phyloP scores from a whole-genome alignment of 164 flowering plant species.

The Buxus sempervirens region DNA sequence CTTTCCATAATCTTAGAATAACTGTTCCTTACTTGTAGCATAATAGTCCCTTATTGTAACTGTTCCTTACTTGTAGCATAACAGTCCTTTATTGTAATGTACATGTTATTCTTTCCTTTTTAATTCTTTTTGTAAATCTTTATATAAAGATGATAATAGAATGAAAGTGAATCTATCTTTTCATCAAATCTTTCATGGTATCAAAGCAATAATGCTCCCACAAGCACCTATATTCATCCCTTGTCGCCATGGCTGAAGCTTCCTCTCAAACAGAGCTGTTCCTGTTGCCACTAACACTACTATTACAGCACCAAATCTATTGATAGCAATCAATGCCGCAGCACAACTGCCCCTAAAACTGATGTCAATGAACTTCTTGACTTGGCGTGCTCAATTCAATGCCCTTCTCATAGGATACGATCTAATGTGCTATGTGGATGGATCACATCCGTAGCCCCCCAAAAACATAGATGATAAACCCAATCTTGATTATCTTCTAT shows the following conservation, averaged over 20 bases:
- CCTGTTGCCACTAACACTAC: neutral
- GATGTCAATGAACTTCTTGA: neutral
- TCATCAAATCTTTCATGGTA: conserved; percentile 1
- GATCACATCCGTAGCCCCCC: neutral
- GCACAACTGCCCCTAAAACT: conserved; percentile 8
- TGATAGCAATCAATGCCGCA: conserved; percentile 2
- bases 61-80: too few species aligned
- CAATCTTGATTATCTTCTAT: neutral
- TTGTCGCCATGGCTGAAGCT: neutral
- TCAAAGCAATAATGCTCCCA: neutral
- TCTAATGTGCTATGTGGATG: conserved; percentile 13
- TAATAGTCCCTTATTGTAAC: too few species aligned
- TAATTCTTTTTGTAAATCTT: too few species aligned
- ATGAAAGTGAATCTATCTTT: too few species aligned
- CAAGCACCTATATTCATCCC: neutral
- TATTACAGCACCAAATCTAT: neutral
- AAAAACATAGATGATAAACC: neutral
- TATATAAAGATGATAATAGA: too few species aligned
- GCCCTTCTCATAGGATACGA: conserved; percentile 6
- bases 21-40: too few species aligned
- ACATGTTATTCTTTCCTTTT: too few species aligned
- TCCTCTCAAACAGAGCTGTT: neutral
- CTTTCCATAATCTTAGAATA: too few species aligned
- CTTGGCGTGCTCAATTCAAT: conserved; percentile 9
- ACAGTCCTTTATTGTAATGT: too few species aligned